phyloP scores from a whole-genome alignment of 352 stramenopile species.

The Hyaloperonospora arabidopsidis region DNA sequence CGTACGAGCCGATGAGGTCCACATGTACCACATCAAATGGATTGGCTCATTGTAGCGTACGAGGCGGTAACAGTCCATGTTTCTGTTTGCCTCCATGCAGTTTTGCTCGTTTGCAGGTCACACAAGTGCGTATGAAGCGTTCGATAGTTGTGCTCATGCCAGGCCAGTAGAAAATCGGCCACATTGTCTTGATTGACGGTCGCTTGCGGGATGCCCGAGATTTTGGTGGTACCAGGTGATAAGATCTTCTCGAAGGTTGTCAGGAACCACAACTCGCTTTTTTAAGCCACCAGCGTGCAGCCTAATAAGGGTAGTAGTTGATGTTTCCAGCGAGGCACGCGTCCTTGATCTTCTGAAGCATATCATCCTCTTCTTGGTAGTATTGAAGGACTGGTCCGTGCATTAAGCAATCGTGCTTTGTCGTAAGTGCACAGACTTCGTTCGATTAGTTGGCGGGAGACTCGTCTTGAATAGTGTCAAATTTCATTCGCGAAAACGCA shows the following conservation, averaged over 20 bases:
- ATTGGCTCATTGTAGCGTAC: no score
- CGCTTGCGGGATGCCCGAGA: no score
- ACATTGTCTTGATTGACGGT: no score
- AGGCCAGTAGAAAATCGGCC: no score
- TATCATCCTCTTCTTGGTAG: constrained; percentile 2
- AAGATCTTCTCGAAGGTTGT: no score
- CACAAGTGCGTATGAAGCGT: neutral
- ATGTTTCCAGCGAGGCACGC: constrained; percentile 6
- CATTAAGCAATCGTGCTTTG: neutral
- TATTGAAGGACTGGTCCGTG: constrained; percentile 5
- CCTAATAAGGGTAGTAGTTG: constrained; percentile 4
- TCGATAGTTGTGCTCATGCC: neutral
- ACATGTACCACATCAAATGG: no score
- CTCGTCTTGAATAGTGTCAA: no score
- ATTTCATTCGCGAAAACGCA: no score
- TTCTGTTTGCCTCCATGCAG: neutral
- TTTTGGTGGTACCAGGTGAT: no score
- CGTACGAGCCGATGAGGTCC: no score
- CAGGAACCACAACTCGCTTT: constrained; percentile 1
- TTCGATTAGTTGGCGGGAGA: no score
- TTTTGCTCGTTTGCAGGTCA: constrained; percentile 1
- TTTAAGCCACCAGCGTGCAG: neutral
- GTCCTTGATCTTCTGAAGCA: constrained; percentile 4
- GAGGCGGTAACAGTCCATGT: neutral
- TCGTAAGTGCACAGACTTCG: no score